phyloP scores from a whole-genome alignment of 495 filamentous ascomycete genomes.

The Xylaria acuta region DNA sequence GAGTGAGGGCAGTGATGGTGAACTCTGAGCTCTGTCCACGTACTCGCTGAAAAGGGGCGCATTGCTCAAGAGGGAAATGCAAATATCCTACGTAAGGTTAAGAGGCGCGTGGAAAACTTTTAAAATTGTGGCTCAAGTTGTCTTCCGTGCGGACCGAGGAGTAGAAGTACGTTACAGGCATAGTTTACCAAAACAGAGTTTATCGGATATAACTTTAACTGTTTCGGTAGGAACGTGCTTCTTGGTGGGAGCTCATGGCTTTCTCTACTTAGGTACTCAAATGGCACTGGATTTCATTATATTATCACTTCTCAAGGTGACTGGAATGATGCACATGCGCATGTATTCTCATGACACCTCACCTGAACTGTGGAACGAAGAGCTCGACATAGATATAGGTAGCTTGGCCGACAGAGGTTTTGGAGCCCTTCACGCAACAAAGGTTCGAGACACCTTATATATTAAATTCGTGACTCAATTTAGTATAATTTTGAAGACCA shows the following conservation, averaged over 20 bases:
- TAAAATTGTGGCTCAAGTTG: background rate
- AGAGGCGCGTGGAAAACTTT: background rate
- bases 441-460: background rate
- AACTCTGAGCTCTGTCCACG: conserved; percentile 27
- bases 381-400: background rate
- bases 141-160: background rate
- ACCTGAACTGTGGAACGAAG: background rate
- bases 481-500: too few relatives aligned
- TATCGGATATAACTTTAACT: background rate
- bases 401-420: background rate
- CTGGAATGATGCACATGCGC: background rate
- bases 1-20: conserved; percentile 17
- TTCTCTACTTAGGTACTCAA: background rate
- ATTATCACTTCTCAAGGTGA: background rate
- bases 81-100: background rate
- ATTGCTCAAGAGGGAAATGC: background rate
- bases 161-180: background rate
- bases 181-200: background rate
- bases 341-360: background rate
- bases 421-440: background rate
- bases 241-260: background rate
- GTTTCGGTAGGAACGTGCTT: background rate
- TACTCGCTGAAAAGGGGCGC: background rate
- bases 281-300: background rate
- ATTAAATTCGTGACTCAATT: background rate